These are phyloP conservation scores for Pleurotus giganteus DNA, from an alignment of 768 basidiomycete species.

Conservation along the genomic window DNA sequence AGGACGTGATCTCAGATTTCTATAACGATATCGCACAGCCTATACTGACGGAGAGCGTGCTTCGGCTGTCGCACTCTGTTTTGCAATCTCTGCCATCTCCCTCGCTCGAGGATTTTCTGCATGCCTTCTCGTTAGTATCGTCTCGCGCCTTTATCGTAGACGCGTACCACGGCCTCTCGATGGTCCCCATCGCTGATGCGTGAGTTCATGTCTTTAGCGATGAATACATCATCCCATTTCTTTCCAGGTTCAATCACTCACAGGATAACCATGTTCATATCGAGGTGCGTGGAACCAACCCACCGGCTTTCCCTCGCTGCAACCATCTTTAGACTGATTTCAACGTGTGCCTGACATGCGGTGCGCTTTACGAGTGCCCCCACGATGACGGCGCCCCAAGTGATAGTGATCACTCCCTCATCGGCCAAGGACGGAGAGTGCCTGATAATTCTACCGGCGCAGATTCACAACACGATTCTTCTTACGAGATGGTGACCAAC, in stretches of 20 bases:
- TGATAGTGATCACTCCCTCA: constrained; percentile 27
- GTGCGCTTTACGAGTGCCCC: constrained; percentile 62
- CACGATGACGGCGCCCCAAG: constrained; percentile 53
- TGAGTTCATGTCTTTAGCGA: constrained; percentile 40
- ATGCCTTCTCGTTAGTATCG: constrained; percentile 65
- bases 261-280: constrained; percentile 70
- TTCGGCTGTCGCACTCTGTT: constrained; percentile 9
- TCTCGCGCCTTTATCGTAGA: constrained; percentile 85
- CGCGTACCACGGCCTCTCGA: constrained; percentile 72
- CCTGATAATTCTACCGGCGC: neutral
- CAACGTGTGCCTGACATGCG: constrained; percentile 71
- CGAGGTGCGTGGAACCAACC: constrained; percentile 61
- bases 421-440: neutral
- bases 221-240: constrained; percentile 26
- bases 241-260: constrained; percentile 69
- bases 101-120: constrained; percentile 41
- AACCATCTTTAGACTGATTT: constrained; percentile 55
- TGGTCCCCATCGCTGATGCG: constrained; percentile 87
- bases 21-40: constrained; percentile 34
- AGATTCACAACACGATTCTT: constrained; percentile 31
- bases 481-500: constrained; percentile 62
- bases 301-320: no score
- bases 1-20: constrained; percentile 35
- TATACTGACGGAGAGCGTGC: constrained; percentile 20
- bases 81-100: constrained; percentile 15